These are phyloP conservation scores for Melastoma candidum DNA, from an alignment of 441 rosid genomes.

Conservation along the genomic window DNA sequence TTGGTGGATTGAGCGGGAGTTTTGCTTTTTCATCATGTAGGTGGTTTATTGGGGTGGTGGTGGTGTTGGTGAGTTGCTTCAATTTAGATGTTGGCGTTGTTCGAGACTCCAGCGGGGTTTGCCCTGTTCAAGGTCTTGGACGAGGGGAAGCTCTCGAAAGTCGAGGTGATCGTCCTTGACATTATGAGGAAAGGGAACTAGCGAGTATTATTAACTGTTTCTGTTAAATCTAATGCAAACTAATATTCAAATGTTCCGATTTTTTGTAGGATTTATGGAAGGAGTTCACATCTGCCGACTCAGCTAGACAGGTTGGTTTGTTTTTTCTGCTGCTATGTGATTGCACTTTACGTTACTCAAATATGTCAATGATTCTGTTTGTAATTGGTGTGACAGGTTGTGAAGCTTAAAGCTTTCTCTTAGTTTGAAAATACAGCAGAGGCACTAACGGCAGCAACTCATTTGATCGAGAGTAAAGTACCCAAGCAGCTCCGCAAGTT, in stretches of 20 bases:
- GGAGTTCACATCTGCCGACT: constrained; percentile 47
- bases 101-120: too few relatives aligned
- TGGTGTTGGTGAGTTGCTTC: too few relatives aligned
- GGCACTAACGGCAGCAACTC: constrained; percentile 75
- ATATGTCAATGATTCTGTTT: not conserved
- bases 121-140: too few relatives aligned
- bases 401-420: constrained; percentile 66
- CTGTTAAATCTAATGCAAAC: too few relatives aligned
- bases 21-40: too few relatives aligned
- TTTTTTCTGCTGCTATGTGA: not conserved
- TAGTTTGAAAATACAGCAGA: constrained; percentile 84
- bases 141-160: too few relatives aligned
- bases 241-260: not conserved
- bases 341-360: not conserved
- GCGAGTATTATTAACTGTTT: too few relatives aligned
- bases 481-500: constrained; percentile 72
- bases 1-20: too few relatives aligned
- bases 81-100: too few relatives aligned
- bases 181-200: too few relatives aligned
- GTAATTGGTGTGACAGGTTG: constrained; percentile 29
- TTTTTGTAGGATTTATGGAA: constrained; percentile 50
- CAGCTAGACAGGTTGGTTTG: constrained; percentile 53
- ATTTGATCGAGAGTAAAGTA: constrained; percentile 53
- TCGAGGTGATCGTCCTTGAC: too few relatives aligned
- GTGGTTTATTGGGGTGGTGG: not conserved